Evolutionary conservation across 768 basidiomycete genomes (phyloP), one percentile per base, ranked within the genome.

Genomic region (Albatrellus ellisii): DNA sequence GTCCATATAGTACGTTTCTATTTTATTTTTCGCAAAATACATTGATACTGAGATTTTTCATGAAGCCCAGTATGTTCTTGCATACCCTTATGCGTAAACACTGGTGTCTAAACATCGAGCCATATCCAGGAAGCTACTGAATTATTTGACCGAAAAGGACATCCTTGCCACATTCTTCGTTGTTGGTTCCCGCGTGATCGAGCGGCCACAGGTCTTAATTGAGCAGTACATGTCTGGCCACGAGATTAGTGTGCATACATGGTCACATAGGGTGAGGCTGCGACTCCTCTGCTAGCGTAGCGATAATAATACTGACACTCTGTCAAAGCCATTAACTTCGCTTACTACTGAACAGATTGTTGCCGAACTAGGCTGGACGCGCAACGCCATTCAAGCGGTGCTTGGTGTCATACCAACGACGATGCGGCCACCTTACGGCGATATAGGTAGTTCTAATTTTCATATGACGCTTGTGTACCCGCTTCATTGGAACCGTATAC

Each of bases 351-450:
- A 72, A 55, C 70, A 94, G 65, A 71, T 94, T 40, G 88, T 97
- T 12, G 92, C 90, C 17, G 91, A 97, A 62, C 67, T 98, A 27
- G 91, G 88, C 39, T 97, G 86, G 82, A 83, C 89, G 41, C 81
- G 81, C 42, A 77, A 85, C 60, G 77, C 79, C 39, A 92, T 98
- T 65, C 77, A 82, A 61, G 56, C 56, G 2, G 72, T 83, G 17
- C 62, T 83, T 44, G 83, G 83, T 49, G 78, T 87, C 21, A 81
- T 82, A 1, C 85, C 85, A 0, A 79, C 70, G 7, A 73, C 73
- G 4, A 82, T 82, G 82, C 75, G 85, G 44, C 78, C 85, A 31
- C 86, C 86, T 32, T 87, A 69, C 48, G 85, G 86, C 52, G 86
- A 89, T 54, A 83, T 88, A 22, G 78, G 75, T 76, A 42, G 32